phyloP scores from a whole-genome alignment of 2,329 filamentous ascomycete genomes.

The Cryphonectria radicalis region DNA sequence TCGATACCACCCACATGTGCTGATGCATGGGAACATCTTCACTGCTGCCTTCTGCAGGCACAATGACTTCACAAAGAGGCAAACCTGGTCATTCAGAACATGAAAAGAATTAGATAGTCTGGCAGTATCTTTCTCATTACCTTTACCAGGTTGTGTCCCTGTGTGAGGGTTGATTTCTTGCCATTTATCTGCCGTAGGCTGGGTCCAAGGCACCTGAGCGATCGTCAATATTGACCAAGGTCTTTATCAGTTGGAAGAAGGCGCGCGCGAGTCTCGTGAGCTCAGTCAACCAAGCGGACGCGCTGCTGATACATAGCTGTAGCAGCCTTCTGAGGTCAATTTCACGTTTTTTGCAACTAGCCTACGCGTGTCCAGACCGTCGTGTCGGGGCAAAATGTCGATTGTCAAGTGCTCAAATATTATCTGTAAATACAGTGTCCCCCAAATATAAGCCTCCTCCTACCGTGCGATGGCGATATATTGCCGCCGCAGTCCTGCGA shows the following conservation, averaged over 20 bases:
- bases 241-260: background rate
- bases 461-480: background rate
- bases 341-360: too few species aligned
- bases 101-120: background rate
- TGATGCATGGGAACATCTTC: background rate
- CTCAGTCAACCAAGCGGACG: background rate
- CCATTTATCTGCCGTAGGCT: background rate
- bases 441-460: too few species aligned
- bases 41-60: background rate
- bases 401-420: too few species aligned
- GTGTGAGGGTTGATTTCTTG: background rate
- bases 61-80: background rate
- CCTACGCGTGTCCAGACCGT: too few species aligned
- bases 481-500: background rate
- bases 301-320: background rate
- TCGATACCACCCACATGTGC: background rate
- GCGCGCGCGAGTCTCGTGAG: background rate
- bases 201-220: background rate
- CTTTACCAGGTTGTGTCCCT: too few species aligned
- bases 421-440: too few species aligned
- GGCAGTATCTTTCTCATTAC: background rate
- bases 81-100: too few species aligned
- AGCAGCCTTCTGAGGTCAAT: background rate
- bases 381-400: too few species aligned
- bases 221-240: background rate